phyloP scores from a whole-genome alignment of 345 rosid genomes.

The Populus nigra region DNA sequence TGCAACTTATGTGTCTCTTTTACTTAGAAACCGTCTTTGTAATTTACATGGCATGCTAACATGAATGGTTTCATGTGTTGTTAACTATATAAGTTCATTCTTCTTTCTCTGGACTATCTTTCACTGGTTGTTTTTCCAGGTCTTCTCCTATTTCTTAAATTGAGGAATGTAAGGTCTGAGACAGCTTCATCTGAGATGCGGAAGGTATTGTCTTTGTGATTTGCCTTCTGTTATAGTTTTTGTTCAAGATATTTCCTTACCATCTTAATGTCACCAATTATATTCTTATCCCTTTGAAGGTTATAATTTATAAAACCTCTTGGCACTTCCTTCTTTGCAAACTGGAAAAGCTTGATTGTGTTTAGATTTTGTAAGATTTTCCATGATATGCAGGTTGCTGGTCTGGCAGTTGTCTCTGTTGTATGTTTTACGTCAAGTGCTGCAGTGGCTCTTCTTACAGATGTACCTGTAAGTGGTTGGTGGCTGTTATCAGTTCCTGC shows the following conservation, averaged over 20 bases:
- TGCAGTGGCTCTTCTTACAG: slow-evolving; percentile 45
- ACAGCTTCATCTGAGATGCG: slow-evolving; percentile 58
- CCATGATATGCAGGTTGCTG: slow-evolving; percentile 48
- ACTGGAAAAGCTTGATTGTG: not conserved
- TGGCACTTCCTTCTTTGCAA: not conserved
- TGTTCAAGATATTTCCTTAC: not conserved
- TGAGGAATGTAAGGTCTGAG: slow-evolving; percentile 63
- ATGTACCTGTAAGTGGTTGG: slow-evolving; percentile 44
- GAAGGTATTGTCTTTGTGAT: slow-evolving; percentile 43
- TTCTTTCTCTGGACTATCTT: not conserved
- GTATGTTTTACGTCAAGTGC: slow-evolving; percentile 57
- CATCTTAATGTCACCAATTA: not conserved
- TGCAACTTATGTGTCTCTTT: not conserved
- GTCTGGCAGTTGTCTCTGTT: slow-evolving; percentile 56
- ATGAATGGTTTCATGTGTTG: not conserved
- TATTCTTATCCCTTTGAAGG: not conserved
- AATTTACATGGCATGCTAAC: not conserved
- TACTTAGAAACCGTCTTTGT: not conserved
- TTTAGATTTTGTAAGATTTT: not conserved
- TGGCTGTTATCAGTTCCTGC: slow-evolving; percentile 2
- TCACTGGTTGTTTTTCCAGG: slow-evolving; percentile 33
- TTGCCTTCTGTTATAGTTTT: not conserved
- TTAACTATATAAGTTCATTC: not conserved
- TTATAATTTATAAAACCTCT: not conserved
- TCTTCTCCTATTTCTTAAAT: slow-evolving; percentile 47